phyloP scores from a whole-genome alignment of 352 stramenopile species.

The Globisporangium spiculum region DNA sequence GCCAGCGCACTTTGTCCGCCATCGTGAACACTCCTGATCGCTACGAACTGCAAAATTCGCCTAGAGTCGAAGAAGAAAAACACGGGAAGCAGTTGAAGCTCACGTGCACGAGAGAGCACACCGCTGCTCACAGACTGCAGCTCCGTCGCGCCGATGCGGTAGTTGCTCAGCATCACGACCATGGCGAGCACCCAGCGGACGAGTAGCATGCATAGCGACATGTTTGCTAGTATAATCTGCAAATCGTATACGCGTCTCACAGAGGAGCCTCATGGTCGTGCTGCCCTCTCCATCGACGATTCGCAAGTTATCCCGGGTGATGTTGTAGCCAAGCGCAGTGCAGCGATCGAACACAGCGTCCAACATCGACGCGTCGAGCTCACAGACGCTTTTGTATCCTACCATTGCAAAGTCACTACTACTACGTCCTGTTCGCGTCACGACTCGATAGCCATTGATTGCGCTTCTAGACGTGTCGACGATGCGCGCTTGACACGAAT shows the following conservation, averaged over 20 bases:
- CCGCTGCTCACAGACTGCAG: slow-evolving; percentile 16
- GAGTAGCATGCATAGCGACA: slow-evolving; percentile 26
- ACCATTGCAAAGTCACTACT: no score
- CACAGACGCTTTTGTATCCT: no score
- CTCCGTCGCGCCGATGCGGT: background rate
- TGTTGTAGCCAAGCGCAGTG: no score
- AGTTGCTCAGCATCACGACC: slow-evolving; percentile 5
- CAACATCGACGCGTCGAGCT: no score
- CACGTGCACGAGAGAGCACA: slow-evolving; percentile 14
- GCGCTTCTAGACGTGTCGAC: background rate
- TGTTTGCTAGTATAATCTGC: slow-evolving; percentile 25
- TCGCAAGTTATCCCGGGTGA: no score
- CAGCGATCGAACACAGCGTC: no score
- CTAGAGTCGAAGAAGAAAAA: slow-evolving; percentile 22
- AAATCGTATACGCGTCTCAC: no score
- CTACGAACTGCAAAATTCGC: slow-evolving; percentile 8
- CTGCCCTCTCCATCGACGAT: no score
- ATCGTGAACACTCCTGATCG: slow-evolving; percentile 20
- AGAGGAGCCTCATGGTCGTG: no score
- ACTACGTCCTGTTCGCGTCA: no score
- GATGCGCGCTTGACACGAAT: background rate
- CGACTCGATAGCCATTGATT: background rate
- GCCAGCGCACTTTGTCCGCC: background rate
- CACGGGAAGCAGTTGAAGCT: slow-evolving; percentile 19
- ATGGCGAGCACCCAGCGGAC: slow-evolving; percentile 30